Conservation (phyloP, 495 filamentous ascomycete genomes). For the Aspergillus conjunctus region DNA sequence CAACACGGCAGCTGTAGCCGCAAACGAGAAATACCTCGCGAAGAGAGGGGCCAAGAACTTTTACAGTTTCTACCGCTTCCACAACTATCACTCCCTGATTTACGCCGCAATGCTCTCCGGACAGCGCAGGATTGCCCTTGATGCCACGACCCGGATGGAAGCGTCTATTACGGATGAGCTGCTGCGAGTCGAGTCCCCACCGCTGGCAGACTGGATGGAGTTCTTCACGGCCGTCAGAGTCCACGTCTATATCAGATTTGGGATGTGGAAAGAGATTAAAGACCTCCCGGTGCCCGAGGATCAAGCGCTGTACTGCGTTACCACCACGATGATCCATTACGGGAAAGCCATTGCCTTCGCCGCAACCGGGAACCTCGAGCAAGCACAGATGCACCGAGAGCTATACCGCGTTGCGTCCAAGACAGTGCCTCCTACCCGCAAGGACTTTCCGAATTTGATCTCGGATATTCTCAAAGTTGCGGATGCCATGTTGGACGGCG, state of each 20-base stretch:
- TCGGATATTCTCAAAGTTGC: slow-evolving; percentile 57
- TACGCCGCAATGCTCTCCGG: slow-evolving; percentile 70
- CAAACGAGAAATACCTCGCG: slow-evolving; percentile 58
- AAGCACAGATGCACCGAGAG: slow-evolving; percentile 44
- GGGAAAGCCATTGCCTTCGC: slow-evolving; percentile 60
- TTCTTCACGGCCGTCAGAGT: slow-evolving; percentile 58
- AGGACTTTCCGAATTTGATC: slow-evolving; percentile 59
- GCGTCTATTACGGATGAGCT: slow-evolving; percentile 55
- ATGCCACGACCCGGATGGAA: slow-evolving; percentile 54
- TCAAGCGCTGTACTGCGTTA: slow-evolving; percentile 53
- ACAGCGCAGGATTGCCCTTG: slow-evolving; percentile 51
- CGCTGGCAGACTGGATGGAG: slow-evolving; percentile 71
- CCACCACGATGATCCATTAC: slow-evolving; percentile 60
- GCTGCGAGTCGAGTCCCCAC: slow-evolving; percentile 58
- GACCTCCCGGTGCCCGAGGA: slow-evolving; percentile 51
- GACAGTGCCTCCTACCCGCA: slow-evolving; percentile 47
- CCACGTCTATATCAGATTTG: slow-evolving; percentile 67
- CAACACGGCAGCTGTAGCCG: slow-evolving; percentile 55
- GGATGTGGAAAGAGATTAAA: slow-evolving; percentile 59
- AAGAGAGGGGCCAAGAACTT: slow-evolving; percentile 54
- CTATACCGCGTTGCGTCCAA: slow-evolving; percentile 47
- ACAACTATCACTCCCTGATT: slow-evolving; percentile 64
- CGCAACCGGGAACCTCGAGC: slow-evolving; percentile 44
- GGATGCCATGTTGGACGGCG: slow-evolving; percentile 62
- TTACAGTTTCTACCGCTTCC: slow-evolving; percentile 65